Percentiles rank a stretch among this genome's conserved stretches.
phyloP scores from a whole-genome alignment of 2,329 filamentous ascomycete species.

The Claviceps citrina region DNA sequence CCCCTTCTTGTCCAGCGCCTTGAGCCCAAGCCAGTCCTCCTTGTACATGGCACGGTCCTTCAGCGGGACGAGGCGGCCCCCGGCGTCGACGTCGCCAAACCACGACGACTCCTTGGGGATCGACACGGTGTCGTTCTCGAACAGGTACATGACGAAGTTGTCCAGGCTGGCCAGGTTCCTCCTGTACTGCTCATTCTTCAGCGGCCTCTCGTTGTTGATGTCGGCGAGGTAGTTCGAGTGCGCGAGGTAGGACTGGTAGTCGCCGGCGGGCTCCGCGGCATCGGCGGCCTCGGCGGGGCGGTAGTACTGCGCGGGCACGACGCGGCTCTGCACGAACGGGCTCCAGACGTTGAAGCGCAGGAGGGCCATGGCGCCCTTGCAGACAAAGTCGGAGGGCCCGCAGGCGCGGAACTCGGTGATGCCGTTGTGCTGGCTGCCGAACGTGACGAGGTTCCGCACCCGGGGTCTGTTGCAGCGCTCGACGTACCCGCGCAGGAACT shows the following conservation, averaged over 20 bases:
- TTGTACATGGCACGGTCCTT: constrained; percentile 58
- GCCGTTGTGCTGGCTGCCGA: constrained; percentile 83
- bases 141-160: constrained; percentile 79
- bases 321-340: constrained; percentile 54
- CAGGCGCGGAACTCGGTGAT: constrained; percentile 74
- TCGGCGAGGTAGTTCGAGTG: constrained; percentile 82
- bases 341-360: constrained; percentile 72
- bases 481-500: constrained; percentile 84
- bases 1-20: constrained; percentile 60
- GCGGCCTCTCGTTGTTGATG: constrained; percentile 76
- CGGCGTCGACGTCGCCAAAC: constrained; percentile 75
- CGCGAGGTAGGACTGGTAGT: constrained; percentile 57
- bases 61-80: constrained; percentile 46
- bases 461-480: constrained; percentile 70
- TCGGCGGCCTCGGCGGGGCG: constrained; percentile 35
- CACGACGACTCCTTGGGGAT: constrained; percentile 82
- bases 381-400: constrained; percentile 57
- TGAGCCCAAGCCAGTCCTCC: constrained; percentile 88
- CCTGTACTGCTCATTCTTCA: constrained; percentile 63
- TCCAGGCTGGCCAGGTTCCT: constrained; percentile 53
- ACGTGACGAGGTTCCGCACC: constrained; percentile 68
- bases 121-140: constrained; percentile 70
- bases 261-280: too few species aligned
- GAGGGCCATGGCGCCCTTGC: constrained; percentile 62
- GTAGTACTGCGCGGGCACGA: constrained; percentile 94